These are phyloP conservation scores for Cyclotella choctawhatcheeana DNA, from an alignment of 108 stramenopile species.

Conservation along the genomic window DNA sequence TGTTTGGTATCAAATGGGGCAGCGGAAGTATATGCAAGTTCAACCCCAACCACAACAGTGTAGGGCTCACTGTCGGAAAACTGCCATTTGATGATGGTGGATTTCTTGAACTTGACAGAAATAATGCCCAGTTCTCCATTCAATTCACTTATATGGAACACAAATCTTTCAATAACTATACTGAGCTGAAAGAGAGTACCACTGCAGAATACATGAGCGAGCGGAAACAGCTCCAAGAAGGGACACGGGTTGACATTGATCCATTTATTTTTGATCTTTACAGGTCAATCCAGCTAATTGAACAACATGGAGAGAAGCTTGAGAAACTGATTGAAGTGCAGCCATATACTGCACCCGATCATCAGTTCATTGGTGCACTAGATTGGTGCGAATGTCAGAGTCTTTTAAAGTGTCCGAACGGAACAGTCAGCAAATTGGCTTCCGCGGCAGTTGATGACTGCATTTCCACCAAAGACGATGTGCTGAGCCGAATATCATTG, in stretches of 20 bases:
- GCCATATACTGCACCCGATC: slow-evolving; percentile 14
- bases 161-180: slow-evolving; percentile 53
- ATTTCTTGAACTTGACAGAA: slow-evolving; percentile 21
- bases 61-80: slow-evolving; percentile 38
- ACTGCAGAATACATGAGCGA: slow-evolving; percentile 53
- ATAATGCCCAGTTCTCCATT: slow-evolving; percentile 44
- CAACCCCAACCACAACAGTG: slow-evolving; percentile 3
- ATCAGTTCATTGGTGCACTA: slow-evolving; percentile 47
- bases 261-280: slow-evolving; percentile 69
- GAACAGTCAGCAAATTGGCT: slow-evolving; percentile 59
- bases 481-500: slow-evolving; percentile 43
- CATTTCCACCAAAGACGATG: slow-evolving; percentile 45
- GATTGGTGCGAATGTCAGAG: slow-evolving; percentile 84
- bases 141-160: slow-evolving; percentile 61
- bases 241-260: slow-evolving; percentile 55
- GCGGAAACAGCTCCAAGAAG: slow-evolving; percentile 35
- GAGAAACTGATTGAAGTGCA: slow-evolving; percentile 38
- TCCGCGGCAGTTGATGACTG: slow-evolving; percentile 59
- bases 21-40: slow-evolving; percentile 41
- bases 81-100: slow-evolving; percentile 33
- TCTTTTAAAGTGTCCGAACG: slow-evolving; percentile 81
- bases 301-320: slow-evolving; percentile 70
- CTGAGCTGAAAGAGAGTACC: slow-evolving; percentile 53
- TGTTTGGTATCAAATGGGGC: slow-evolving; percentile 40
- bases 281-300: slow-evolving; percentile 65